Conservation (phyloP, 2,329 filamentous ascomycete species). For the Magnaporthiopsis poae region DNA sequence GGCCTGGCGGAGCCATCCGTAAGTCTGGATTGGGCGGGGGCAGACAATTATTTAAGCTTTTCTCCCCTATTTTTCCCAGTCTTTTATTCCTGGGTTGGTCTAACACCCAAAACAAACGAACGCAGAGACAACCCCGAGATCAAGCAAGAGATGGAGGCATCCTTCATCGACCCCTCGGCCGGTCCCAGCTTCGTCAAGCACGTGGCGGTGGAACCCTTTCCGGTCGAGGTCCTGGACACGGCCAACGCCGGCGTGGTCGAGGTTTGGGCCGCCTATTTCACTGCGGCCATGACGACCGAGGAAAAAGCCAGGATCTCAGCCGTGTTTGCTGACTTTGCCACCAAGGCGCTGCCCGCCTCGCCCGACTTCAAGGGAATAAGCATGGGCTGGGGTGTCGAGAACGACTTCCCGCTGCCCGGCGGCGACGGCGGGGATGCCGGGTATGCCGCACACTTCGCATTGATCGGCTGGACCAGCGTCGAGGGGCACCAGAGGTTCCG, state of each 20-base stretch:
- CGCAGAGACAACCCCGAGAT: not conserved
- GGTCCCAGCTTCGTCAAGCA: constrained; percentile 6
- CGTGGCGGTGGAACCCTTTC: not conserved
- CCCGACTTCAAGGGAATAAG: constrained; percentile 11
- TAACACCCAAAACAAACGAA: not conserved
- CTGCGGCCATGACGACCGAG: constrained; percentile 6
- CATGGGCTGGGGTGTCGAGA: constrained; percentile 23
- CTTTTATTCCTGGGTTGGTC: no score
- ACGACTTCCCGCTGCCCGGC: constrained; percentile 20
- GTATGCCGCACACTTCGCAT: constrained; percentile 16
- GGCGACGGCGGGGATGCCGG: constrained; percentile 19
- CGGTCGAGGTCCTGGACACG: constrained; percentile 2
- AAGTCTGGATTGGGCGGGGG: not conserved
- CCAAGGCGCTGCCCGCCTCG: constrained; percentile 8
- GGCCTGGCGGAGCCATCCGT: not conserved
- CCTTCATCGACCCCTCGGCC: not conserved
- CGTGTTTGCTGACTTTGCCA: constrained; percentile 11
- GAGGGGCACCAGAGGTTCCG: constrained; percentile 27
- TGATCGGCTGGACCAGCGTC: constrained; percentile 29
- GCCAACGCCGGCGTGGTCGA: constrained; percentile 12
- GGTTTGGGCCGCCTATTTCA: constrained; percentile 13
- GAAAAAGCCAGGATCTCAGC: constrained; percentile 5
- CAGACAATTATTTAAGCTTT: no score
- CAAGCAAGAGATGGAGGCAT: not conserved
- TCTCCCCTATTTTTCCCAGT: not conserved